Evolutionary conservation across 2,329 filamentous ascomycete genomes (phyloP).

Genomic region (Diaporthe vexans): DNA sequence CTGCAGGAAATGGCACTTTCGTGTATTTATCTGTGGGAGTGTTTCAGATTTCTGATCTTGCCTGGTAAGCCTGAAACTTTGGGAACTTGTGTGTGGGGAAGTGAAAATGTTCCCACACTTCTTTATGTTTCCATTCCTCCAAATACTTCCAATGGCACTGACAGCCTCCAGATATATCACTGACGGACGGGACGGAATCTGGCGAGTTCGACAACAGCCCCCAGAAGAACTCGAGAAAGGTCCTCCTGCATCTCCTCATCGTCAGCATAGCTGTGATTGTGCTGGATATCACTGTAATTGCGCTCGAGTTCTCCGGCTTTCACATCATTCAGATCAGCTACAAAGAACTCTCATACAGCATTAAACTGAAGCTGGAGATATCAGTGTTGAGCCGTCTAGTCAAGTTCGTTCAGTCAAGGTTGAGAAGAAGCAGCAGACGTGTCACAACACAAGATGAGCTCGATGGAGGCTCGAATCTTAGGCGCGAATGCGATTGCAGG

Average conservation of each 20-base stretch:
- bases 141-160: not conserved
- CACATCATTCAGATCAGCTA: constrained; percentile 14
- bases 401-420: not conserved
- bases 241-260: not conserved
- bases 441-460: constrained; percentile 1
- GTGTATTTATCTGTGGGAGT: constrained; percentile 12
- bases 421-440: not conserved
- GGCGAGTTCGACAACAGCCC: not conserved
- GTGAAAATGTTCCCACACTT: fast-evolving
- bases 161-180: not conserved
- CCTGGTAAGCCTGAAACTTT: not conserved
- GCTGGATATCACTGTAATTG: not conserved
- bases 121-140: not conserved
- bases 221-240: not conserved
- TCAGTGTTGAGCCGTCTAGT: not conserved
- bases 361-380: constrained; percentile 17
- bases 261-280: not conserved
- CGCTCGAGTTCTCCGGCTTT: constrained; percentile 1
- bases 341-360: constrained; percentile 9
- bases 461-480: not conserved
- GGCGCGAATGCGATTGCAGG: no score
- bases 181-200: not conserved
- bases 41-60: not conserved
- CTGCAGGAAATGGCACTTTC: constrained; percentile 10
- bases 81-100: no score